These are phyloP conservation scores for Xylaria bambusicola DNA, from an alignment of 495 filamentous ascomycete species.

Conservation along the genomic window DNA sequence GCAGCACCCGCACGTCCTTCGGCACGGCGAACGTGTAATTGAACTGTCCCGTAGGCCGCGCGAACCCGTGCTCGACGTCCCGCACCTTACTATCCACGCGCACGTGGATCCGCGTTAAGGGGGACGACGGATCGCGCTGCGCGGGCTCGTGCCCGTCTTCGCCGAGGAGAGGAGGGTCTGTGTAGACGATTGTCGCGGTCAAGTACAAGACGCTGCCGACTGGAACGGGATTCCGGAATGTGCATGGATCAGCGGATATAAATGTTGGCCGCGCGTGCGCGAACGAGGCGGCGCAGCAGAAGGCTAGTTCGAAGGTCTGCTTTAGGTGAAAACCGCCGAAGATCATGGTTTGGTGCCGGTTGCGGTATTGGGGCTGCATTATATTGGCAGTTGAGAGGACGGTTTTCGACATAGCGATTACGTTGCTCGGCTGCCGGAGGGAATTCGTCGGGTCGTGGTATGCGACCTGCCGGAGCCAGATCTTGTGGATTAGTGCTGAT, in stretches of 20 bases:
- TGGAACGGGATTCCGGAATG: conserved; percentile 82
- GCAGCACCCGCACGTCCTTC: conserved; percentile 72
- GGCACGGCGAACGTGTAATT: conserved; percentile 83
- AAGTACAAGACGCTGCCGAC: conserved; percentile 83
- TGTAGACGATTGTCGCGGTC: conserved; percentile 75
- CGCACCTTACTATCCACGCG: conserved; percentile 76
- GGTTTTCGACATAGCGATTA: conserved; percentile 68
- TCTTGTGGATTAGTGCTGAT: conserved; percentile 74
- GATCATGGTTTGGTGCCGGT: conserved; percentile 87
- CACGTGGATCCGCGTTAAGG: conserved; percentile 69
- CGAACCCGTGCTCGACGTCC: conserved; percentile 74
- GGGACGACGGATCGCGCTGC: conserved; percentile 35
- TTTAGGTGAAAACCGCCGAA: conserved; percentile 85
- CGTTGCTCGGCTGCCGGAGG: conserved; percentile 60
- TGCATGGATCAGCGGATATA: conserved; percentile 75
- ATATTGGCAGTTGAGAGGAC: conserved; percentile 70
- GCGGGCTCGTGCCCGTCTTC: conserved; percentile 38
- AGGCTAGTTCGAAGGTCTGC: conserved; percentile 83
- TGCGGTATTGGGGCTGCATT: conserved; percentile 87
- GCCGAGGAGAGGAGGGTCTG: conserved; percentile 61
- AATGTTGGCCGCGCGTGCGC: conserved; percentile 76
- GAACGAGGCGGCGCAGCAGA: conserved; percentile 80
- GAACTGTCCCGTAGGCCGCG: conserved; percentile 78
- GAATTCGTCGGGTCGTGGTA: conserved; percentile 66
- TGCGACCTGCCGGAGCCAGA: conserved; percentile 73